Conservation (phyloP, 495 filamentous ascomycete genomes). For the Rhizodiscina lignyota region DNA sequence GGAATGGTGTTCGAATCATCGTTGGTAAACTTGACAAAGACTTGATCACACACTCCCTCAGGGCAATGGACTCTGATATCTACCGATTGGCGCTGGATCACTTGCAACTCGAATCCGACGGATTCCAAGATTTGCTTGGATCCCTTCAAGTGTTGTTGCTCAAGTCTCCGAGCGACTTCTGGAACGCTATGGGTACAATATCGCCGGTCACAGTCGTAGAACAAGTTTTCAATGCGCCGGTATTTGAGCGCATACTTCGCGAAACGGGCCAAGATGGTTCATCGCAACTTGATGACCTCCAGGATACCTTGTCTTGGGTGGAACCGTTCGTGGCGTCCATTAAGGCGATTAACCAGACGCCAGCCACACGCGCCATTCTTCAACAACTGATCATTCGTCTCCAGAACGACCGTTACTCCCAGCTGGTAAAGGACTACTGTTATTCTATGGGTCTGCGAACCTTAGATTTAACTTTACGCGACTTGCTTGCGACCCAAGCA, state of each 20-base stretch:
- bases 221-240: constrained; percentile 54
- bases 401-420: constrained; percentile 32
- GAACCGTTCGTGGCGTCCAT: constrained; percentile 60
- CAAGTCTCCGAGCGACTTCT: constrained; percentile 62
- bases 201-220: constrained; percentile 59
- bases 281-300: constrained; percentile 35
- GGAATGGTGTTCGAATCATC: constrained; percentile 57
- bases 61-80: constrained; percentile 62
- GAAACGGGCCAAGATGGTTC: constrained; percentile 36
- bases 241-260: constrained; percentile 43
- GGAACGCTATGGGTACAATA: constrained; percentile 68
- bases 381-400: constrained; percentile 52
- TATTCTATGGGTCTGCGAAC: constrained; percentile 32
- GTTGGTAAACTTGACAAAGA: constrained; percentile 52
- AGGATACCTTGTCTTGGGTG: constrained; percentile 55
- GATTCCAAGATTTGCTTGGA: constrained; percentile 44
- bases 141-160: constrained; percentile 50
- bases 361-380: constrained; percentile 53
- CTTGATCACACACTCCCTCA: constrained; percentile 59
- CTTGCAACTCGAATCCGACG: constrained; percentile 39
- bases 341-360: constrained; percentile 47
- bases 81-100: constrained; percentile 65
- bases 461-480: constrained; percentile 32
- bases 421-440: constrained; percentile 30
- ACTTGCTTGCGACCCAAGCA: constrained; percentile 25